A percentile compares a stretch with the other conserved stretches of the same genome.
These are phyloP conservation scores for Apium graveolens DNA, from an alignment of 129 eudicot genomes.

Conservation along the genomic window DNA sequence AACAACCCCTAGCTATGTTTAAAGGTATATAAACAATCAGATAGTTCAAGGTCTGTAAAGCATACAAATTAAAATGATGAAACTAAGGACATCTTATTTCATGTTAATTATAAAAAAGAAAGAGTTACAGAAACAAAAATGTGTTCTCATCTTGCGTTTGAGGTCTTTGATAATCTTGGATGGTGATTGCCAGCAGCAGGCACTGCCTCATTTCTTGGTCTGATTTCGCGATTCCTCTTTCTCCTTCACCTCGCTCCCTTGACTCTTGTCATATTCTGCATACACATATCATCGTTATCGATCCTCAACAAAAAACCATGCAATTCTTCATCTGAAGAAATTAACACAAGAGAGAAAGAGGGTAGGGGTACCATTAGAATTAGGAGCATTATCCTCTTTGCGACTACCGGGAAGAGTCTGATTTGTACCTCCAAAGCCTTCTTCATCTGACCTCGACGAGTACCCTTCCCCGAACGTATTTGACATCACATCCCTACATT, in stretches of 20 bases:
- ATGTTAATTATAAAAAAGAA: not conserved
- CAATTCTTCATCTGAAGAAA: too few relatives aligned
- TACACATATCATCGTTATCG: not conserved
- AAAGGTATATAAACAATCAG: too few relatives aligned
- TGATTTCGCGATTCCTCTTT: slow-evolving; percentile 59
- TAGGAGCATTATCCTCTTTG: slow-evolving; percentile 25
- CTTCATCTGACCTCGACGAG: slow-evolving; percentile 70
- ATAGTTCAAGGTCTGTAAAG: too few relatives aligned
- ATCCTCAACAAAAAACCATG: too few relatives aligned
- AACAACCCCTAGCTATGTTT: too few relatives aligned
- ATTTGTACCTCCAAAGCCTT: slow-evolving; percentile 73
- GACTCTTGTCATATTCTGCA: slow-evolving; percentile 44
- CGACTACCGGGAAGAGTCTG: slow-evolving; percentile 33
- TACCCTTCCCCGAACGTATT: slow-evolving; percentile 59
- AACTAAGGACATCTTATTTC: not conserved
- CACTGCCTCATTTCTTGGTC: slow-evolving; percentile 4
- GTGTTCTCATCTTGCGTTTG: not conserved
- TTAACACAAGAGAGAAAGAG: not conserved
- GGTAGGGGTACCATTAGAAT: slow-evolving; percentile 35
- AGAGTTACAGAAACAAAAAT: not conserved
- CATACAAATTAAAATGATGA: not conserved
- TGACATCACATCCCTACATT: slow-evolving; percentile 54
- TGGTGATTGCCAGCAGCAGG: not conserved
- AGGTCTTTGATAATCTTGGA: not conserved
- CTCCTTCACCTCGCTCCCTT: slow-evolving; percentile 75